Base-by-base conservation (phyloP, 208 protist genomes). In the Phytomonas serpens region DNA sequence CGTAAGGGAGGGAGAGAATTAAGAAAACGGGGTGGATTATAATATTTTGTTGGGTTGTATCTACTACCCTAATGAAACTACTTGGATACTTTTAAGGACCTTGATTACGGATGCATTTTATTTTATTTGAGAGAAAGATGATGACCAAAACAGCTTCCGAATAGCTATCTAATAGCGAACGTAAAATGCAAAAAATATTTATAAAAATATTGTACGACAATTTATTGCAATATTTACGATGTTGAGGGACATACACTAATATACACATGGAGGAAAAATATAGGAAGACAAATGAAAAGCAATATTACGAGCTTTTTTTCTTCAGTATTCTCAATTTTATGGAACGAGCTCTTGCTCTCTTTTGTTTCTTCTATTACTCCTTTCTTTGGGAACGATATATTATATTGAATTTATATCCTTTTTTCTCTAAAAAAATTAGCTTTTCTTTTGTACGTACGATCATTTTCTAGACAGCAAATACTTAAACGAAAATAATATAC, bases 371-470 rank as follows among this genome's bases (percentile, higher is more conserved):
- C 4, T 78, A 27, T 66, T 23, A 52, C 32, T 71, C 31, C 30
- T 69, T 37, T 66, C 71, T 70, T 67, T 69, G 67, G 32, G 9
- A 62, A 14, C 57, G 30, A 40, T 11, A 36, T 40, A 71, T 32
- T 47, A 6, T 73, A 32, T 47, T 29, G n/a, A n/a, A n/a, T n/a
- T n/a, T 30, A 34, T 67, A 36, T 36, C 14, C 74, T 67, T 74
- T 67, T 78, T 67, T 74, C 37, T 69, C 4, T 52, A 11, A 65
- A 57, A 61, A 38, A 51, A 3, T 67, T 29, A 31, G 68, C 30
- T 61, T 72, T 72, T 61, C 33, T 64, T 71, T 30, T 61, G 29
- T 33, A 34, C n/a, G 29, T 33, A 57, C 31, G 16, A 4, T 29
- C 2, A 47, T 62, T 64, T 37, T 47, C 38, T 32, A 23, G 19